Conservation (phyloP, 108 stramenopile genomes). For the Cylindrotheca closterium region DNA sequence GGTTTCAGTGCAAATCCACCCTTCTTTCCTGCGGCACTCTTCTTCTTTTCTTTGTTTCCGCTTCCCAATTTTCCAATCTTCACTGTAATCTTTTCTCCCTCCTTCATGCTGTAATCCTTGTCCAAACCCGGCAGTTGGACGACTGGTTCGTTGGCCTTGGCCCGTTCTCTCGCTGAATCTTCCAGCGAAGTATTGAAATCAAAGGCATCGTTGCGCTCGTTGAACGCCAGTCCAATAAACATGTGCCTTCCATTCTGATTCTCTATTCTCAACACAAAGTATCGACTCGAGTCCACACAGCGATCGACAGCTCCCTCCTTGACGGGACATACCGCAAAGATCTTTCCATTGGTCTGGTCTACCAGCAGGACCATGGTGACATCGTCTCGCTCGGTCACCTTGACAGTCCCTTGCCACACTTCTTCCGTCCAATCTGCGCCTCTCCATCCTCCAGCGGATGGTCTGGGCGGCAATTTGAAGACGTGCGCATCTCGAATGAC, state of each 20-base stretch:
- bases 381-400: slow-evolving; percentile 85
- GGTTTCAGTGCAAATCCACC: slow-evolving; percentile 59
- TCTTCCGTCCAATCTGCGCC: slow-evolving; percentile 90
- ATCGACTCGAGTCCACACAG: slow-evolving; percentile 86
- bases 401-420: slow-evolving; percentile 90
- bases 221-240: slow-evolving; percentile 97
- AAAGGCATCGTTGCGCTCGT: slow-evolving; percentile 97
- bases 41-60: slow-evolving; percentile 22
- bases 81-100: slow-evolving; percentile 61
- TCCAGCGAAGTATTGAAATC: slow-evolving; percentile 96
- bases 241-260: slow-evolving; percentile 92
- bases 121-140: slow-evolving; percentile 28
- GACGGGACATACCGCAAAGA: slow-evolving; percentile 90
- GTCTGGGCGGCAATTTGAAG: slow-evolving; percentile 82
- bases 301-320: slow-evolving; percentile 84
- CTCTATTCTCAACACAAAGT: slow-evolving; percentile 91
- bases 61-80: slow-evolving; percentile 34
- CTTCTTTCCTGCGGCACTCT: slow-evolving; percentile 19
- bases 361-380: slow-evolving; percentile 78
- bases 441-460: slow-evolving; percentile 82
- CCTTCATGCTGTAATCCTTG: slow-evolving; percentile 89
- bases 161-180: slow-evolving; percentile 81
- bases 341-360: slow-evolving; percentile 58
- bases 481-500: slow-evolving; percentile 84
- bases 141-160: slow-evolving; percentile 54